Evolutionary conservation across 2,329 filamentous ascomycete genomes (phyloP).

Genomic region (Cladosporium sp.): DNA sequence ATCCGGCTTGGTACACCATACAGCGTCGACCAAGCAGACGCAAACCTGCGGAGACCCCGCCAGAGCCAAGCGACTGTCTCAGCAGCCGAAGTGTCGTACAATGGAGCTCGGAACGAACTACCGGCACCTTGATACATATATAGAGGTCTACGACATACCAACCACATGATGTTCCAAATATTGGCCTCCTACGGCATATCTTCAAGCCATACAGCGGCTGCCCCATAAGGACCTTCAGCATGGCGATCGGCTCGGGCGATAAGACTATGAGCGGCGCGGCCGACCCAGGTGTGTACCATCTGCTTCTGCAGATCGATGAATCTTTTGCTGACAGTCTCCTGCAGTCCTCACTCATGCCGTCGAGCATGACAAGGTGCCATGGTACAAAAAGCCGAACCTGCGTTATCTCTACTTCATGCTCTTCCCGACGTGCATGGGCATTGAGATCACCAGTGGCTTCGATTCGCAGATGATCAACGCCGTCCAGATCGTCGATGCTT

Average conservation of each 20-base stretch:
- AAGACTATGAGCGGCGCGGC: neutral
- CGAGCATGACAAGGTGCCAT: constrained; percentile 41
- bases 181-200: neutral
- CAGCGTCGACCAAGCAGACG: neutral
- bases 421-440: constrained; percentile 58
- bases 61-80: neutral
- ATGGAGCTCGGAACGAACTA: constrained; percentile 1
- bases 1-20: constrained; percentile 10
- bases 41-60: neutral
- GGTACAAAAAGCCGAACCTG: constrained; percentile 59
- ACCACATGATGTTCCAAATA: too few species aligned
- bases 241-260: constrained; percentile 5
- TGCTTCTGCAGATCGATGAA: too few species aligned
- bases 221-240: neutral
- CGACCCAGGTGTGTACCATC: constrained; percentile 13
- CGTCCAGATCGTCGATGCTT: constrained; percentile 14
- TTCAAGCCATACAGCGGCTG: neutral
- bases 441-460: constrained; percentile 60
- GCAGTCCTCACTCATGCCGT: constrained; percentile 23
- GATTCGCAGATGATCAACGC: constrained; percentile 45
- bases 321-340: too few species aligned
- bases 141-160: neutral
- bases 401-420: constrained; percentile 54
- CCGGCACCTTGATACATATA: neutral
- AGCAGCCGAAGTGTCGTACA: neutral